phyloP scores from a whole-genome alignment of 2,329 filamentous ascomycete genomes.

The Fusarium robinianum region DNA sequence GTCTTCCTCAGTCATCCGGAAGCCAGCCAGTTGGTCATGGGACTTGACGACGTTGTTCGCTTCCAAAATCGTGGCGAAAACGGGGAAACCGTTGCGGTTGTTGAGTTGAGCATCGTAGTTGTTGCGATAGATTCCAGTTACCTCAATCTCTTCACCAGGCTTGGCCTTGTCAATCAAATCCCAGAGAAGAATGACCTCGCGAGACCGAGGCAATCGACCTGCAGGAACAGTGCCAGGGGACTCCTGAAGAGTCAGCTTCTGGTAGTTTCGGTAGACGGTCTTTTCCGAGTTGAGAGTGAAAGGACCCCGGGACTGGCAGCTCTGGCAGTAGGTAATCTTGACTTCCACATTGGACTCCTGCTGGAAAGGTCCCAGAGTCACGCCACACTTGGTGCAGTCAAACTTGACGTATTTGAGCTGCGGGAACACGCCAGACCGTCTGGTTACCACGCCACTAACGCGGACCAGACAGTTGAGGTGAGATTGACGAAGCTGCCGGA shows the following conservation, averaged over 20 bases:
- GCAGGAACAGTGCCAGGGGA: conserved; percentile 96
- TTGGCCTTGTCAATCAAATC: conserved; percentile 97
- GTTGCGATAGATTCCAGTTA: conserved; percentile 96
- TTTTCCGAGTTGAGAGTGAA: conserved; percentile 97
- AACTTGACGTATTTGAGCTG: conserved; percentile 99
- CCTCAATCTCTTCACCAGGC: conserved; percentile 95
- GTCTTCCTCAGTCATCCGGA: conserved; percentile 92
- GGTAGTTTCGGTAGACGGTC: conserved; percentile 98
- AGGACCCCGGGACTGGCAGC: conserved; percentile 91
- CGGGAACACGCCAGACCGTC: conserved; percentile 92
- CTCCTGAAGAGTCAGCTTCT: conserved; percentile 95
- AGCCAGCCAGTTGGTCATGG: conserved; percentile 95
- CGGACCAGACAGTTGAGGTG: conserved; percentile 95
- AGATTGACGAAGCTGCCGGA: conserved; percentile 91
- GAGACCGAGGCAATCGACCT: conserved; percentile 87
- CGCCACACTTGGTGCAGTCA: conserved; percentile 90
- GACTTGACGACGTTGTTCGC: conserved; percentile 97
- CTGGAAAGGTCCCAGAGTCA: conserved; percentile 92
- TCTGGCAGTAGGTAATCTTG: conserved; percentile 94
- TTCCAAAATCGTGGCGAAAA: conserved; percentile 96
- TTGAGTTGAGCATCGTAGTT: conserved; percentile 98
- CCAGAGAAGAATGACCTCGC: conserved; percentile 94
- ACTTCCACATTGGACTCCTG: conserved; percentile 97
- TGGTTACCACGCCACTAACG: conserved; percentile 92
- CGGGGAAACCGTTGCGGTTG: conserved; percentile 97